Conservation (phyloP, 257 asterid species). For the Fraxinus americana region DNA sequence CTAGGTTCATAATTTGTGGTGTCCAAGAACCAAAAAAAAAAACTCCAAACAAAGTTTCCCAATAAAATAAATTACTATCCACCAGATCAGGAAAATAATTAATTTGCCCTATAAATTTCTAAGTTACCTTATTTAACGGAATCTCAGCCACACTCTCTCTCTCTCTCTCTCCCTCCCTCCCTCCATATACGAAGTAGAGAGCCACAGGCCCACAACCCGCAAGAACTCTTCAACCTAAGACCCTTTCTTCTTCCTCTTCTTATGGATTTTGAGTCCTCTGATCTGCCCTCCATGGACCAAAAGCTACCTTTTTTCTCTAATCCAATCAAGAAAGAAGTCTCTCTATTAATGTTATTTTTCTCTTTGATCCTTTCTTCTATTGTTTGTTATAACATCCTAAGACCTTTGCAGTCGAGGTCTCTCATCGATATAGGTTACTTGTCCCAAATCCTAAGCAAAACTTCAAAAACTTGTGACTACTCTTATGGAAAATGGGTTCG, state of each 20-base stretch:
- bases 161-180: background rate
- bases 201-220: background rate
- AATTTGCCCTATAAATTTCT: background rate
- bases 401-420: slow-evolving; percentile 38
- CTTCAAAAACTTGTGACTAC: slow-evolving; percentile 50
- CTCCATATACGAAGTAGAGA: too few relatives aligned
- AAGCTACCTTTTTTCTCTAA: slow-evolving; percentile 32
- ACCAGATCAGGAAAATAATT: background rate
- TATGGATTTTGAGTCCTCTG: slow-evolving; percentile 38
- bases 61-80: background rate
- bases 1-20: background rate
- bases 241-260: slow-evolving; percentile 19
- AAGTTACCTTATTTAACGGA: background rate
- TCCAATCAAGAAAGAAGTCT: slow-evolving; percentile 38
- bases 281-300: slow-evolving; percentile 8
- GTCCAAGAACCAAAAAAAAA: background rate
- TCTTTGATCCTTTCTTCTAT: slow-evolving; percentile 42
- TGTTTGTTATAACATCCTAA: slow-evolving; percentile 28
- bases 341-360: slow-evolving; percentile 35
- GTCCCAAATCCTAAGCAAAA: slow-evolving; percentile 35
- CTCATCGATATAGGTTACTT: slow-evolving; percentile 40
- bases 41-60: background rate
- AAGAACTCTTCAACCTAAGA: slow-evolving; percentile 25
- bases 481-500: slow-evolving; percentile 73
- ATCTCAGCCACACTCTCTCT: background rate